Evolutionary conservation across 164 flowering plant genomes (phyloP), one percentile per base, ranked within the genome.

Genomic region (Echeveria elegans): DNA sequence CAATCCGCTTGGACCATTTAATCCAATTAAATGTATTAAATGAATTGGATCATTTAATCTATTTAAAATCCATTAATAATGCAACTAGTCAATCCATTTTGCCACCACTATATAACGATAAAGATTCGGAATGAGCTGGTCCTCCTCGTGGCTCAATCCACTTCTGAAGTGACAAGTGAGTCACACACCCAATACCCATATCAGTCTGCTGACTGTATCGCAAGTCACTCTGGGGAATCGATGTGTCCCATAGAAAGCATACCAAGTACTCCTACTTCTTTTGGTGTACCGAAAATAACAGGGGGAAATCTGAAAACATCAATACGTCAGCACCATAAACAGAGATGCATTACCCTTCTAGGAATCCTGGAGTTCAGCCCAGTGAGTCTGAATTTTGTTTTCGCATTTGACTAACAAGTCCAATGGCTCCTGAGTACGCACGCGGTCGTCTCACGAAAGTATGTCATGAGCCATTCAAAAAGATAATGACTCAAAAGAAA

Each of bases 101-200:
- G n/a, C n/a, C n/a, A n/a, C n/a, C n/a, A n/a, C n/a, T n/a, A n/a
- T n/a, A n/a, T 95, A 95, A 1, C 99, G 92, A 77, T 95, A 95
- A 66, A 95, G 94, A 82, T 95, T 95, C 6, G 99, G 99, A 77
- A 95, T 95, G 64, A 95, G 79, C 77, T 95, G 99, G 68, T 95
- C 99, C 77, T 95, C 98, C 71, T 95, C 99, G 73, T 95, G 99
- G 75, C 97, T 95, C 99, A 95, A 92, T 58, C 99, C 99, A 87
- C 98, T 92, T 76, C 99, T 81, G 59, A n/a, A n/a, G n/a, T n/a
- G n/a, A n/a, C n/a, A 95, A 95, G 71, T 95, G 99, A 41, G 98
- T 95, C 12, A 90, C 97, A n/a, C n/a, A n/a, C n/a, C n/a, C n/a
- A n/a, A n/a, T n/a, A 41, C 99, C 99, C 72, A 92, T 95, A 87